phyloP scores from a whole-genome alignment of 371 early-diverging fungal species.

The Mucor lusitanicus region DNA sequence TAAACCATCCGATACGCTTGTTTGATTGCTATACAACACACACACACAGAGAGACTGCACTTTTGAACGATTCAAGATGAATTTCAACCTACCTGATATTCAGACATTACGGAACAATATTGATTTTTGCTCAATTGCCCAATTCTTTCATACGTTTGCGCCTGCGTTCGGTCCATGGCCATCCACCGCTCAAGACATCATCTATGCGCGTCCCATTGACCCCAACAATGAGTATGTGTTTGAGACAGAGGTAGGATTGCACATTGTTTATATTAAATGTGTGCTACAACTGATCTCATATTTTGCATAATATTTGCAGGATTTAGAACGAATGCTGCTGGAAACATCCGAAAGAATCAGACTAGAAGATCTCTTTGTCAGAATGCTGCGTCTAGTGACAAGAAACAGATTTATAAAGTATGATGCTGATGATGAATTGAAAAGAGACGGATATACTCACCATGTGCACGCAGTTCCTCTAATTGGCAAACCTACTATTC shows the following conservation, averaged over 20 bases:
- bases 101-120: constrained; percentile 44
- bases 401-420: constrained; percentile 51
- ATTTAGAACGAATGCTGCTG: constrained; percentile 48
- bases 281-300: constrained; percentile 2
- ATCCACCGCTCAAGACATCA: constrained; percentile 6
- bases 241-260: constrained; percentile 26
- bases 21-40: no score
- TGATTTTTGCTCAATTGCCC: constrained; percentile 49
- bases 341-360: constrained; percentile 30
- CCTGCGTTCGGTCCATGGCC: constrained; percentile 51
- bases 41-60: not conserved
- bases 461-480: constrained; percentile 38
- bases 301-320: constrained; percentile 31
- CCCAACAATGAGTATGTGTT: constrained; percentile 16
- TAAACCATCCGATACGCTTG: not conserved
- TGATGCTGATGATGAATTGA: not conserved
- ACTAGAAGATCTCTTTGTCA: constrained; percentile 43
- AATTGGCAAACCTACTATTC: constrained; percentile 62
- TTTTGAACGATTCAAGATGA: constrained; percentile 1
- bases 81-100: constrained; percentile 21
- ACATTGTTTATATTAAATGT: constrained; percentile 1
- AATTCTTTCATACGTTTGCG: constrained; percentile 49
- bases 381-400: constrained; percentile 40
- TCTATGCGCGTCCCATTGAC: constrained; percentile 21
- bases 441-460: not conserved